Evolutionary conservation across 2,329 filamentous ascomycete species (phyloP).

Genomic region (Colletotrichum cereale): DNA sequence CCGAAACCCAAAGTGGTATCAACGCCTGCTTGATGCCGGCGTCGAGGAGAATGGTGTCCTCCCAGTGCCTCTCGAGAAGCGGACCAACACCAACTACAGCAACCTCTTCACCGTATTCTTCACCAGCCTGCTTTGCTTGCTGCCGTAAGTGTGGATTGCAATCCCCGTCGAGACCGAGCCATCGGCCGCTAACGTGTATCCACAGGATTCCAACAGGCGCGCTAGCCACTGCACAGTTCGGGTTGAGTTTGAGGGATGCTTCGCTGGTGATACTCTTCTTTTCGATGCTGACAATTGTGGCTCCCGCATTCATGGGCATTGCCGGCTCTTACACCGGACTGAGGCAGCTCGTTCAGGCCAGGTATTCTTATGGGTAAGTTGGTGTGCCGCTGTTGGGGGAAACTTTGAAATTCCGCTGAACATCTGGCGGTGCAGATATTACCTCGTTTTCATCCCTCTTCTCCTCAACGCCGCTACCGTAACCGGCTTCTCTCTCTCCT

Average conservation of each 20-base stretch:
- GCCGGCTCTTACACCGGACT: constrained; percentile 68
- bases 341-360: constrained; percentile 71
- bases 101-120: constrained; percentile 73
- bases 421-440: constrained; percentile 50
- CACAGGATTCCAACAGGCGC: constrained; percentile 68
- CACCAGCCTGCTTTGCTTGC: constrained; percentile 66
- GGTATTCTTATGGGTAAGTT: constrained; percentile 68
- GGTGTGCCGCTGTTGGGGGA: not conserved
- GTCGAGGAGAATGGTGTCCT: constrained; percentile 67
- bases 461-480: constrained; percentile 69
- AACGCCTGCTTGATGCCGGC: constrained; percentile 57
- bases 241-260: constrained; percentile 66
- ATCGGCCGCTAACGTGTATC: constrained; percentile 9
- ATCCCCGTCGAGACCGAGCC: not conserved
- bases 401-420: constrained; percentile 5
- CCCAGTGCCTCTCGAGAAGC: constrained; percentile 66
- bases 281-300: constrained; percentile 63
- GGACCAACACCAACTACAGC: constrained; percentile 65
- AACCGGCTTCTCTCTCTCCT: constrained; percentile 69
- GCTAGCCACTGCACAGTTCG: constrained; percentile 66
- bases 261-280: constrained; percentile 72
- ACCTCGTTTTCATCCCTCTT: constrained; percentile 64
- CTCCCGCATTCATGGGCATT: constrained; percentile 67
- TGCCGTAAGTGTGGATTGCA: constrained; percentile 61
- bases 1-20: constrained; percentile 56